These are phyloP conservation scores for Penicillium hesseltinei DNA, from an alignment of 2,329 filamentous ascomycete species.

Conservation along the genomic window DNA sequence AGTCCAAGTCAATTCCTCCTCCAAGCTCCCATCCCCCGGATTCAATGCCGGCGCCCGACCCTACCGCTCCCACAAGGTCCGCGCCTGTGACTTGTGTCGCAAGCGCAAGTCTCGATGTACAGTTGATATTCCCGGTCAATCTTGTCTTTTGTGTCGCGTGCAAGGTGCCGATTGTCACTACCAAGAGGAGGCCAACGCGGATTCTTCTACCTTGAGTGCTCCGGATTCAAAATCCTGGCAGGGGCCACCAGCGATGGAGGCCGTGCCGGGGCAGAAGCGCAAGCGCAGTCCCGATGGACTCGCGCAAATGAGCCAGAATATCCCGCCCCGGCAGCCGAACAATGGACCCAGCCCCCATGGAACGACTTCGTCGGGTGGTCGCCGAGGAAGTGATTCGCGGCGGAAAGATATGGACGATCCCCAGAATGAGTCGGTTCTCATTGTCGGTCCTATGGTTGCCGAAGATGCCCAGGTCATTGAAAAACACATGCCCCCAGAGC, in stretches of 20 bases:
- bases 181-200: conserved; percentile 41
- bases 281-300: conserved; percentile 35
- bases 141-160: conserved; percentile 58
- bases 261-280: conserved; percentile 35
- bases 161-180: conserved; percentile 59
- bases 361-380: conserved; percentile 25
- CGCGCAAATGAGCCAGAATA: conserved; percentile 19
- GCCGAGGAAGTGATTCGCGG: conserved; percentile 31
- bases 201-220: conserved; percentile 26
- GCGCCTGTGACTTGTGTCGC: conserved; percentile 60
- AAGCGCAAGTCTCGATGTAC: conserved; percentile 62
- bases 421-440: conserved; percentile 50
- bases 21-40: conserved; percentile 35
- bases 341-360: conserved; percentile 26
- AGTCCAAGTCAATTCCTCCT: conserved; percentile 29
- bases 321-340: conserved; percentile 17
- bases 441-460: conserved; percentile 59
- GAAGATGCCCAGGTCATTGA: conserved; percentile 61
- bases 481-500: conserved; percentile 53
- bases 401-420: conserved; percentile 37
- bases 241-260: conserved; percentile 25
- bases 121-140: conserved; percentile 52
- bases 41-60: conserved; percentile 51
- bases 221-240: conserved; percentile 31
- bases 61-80: conserved; percentile 61